A percentile compares a stretch with the other conserved stretches of the same genome.
phyloP scores from a whole-genome alignment of 2,329 filamentous ascomycete genomes.

The Plectosphaerella plurivora region DNA sequence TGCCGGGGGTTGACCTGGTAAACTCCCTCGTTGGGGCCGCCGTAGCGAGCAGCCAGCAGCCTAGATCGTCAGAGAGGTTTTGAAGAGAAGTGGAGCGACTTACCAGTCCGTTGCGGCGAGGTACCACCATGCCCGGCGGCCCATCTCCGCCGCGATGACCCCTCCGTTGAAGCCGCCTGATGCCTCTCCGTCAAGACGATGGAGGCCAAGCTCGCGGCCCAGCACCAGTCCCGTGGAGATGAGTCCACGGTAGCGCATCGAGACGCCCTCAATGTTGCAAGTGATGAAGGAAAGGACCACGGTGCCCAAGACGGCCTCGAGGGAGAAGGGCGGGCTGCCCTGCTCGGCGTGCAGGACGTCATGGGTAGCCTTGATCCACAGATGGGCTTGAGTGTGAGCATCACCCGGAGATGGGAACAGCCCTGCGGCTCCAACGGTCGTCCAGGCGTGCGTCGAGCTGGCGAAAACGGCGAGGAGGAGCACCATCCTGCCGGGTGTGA shows the following conservation, averaged over 20 bases:
- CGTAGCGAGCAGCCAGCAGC: conserved; percentile 29
- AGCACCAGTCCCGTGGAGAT: conserved; percentile 8
- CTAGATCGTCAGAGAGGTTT: conserved; percentile 12
- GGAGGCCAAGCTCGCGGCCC: conserved; percentile 23
- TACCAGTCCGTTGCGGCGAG: conserved; percentile 36
- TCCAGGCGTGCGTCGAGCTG: conserved; percentile 25
- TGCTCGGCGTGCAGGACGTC: conserved; percentile 3
- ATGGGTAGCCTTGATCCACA: conserved; percentile 6
- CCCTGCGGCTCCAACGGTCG: background rate
- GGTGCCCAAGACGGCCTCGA: conserved; percentile 19
- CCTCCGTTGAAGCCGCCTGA: conserved; percentile 12
- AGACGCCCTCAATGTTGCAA: conserved; percentile 21
- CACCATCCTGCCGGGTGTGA: conserved; percentile 20
- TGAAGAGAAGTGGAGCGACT: conserved; percentile 2
- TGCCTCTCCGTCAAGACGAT: conserved; percentile 24
- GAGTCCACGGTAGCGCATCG: conserved; percentile 15
- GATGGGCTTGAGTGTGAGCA: conserved; percentile 2
- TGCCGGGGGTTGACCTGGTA: conserved; percentile 35
- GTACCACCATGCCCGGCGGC: conserved; percentile 37
- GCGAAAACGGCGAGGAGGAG: conserved; percentile 26
- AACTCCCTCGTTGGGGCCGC: conserved; percentile 35
- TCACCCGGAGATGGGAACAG: background rate
- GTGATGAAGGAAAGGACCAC: conserved; percentile 20
- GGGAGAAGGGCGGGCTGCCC: background rate
- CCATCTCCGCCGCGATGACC: conserved; percentile 25